Evolutionary conservation across 257 asterid species (phyloP).

Genomic region (Penstemon barbatus): DNA sequence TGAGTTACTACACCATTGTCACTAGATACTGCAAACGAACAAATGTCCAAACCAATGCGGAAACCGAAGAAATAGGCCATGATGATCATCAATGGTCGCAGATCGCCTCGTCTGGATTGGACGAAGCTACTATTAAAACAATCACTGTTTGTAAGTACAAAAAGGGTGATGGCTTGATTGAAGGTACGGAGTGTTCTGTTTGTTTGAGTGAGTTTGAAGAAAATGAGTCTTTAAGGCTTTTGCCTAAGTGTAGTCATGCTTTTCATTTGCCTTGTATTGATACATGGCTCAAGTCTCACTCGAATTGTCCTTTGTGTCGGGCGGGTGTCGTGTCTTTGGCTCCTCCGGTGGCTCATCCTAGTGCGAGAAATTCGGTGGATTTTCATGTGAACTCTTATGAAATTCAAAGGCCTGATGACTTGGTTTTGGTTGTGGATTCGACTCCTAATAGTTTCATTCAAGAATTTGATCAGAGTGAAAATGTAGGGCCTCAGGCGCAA

Average conservation of each 20-base stretch:
- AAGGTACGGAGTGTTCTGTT: conserved; percentile 72
- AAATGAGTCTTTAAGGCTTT: conserved; percentile 58
- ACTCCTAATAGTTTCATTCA: conserved; percentile 12
- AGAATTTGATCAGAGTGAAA: background rate
- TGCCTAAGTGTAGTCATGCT: conserved; percentile 89
- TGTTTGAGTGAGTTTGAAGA: conserved; percentile 73
- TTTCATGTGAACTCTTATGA: conserved; percentile 28
- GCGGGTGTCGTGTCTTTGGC: conserved; percentile 36
- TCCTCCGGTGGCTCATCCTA: conserved; percentile 16
- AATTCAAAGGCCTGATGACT: conserved; percentile 37
- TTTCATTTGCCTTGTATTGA: conserved; percentile 83
- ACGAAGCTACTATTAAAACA: conserved; percentile 52
- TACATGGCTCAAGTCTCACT: conserved; percentile 74
- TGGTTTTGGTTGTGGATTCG: conserved; percentile 44
- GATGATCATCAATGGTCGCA: conserved; percentile 41
- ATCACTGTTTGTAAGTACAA: conserved; percentile 56
- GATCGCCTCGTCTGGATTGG: conserved; percentile 48
- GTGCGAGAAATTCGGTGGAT: background rate
- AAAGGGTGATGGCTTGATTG: conserved; percentile 54
- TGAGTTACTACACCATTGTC: conserved; percentile 52
- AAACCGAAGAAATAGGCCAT: conserved; percentile 20
- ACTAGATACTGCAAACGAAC: conserved; percentile 54
- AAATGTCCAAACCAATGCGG: conserved; percentile 5
- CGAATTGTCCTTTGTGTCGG: conserved; percentile 83
- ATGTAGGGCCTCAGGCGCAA: too few relatives aligned